Conservation (phyloP, 1,139 yeast genomes). For the Kodamaea fungicola region DNA sequence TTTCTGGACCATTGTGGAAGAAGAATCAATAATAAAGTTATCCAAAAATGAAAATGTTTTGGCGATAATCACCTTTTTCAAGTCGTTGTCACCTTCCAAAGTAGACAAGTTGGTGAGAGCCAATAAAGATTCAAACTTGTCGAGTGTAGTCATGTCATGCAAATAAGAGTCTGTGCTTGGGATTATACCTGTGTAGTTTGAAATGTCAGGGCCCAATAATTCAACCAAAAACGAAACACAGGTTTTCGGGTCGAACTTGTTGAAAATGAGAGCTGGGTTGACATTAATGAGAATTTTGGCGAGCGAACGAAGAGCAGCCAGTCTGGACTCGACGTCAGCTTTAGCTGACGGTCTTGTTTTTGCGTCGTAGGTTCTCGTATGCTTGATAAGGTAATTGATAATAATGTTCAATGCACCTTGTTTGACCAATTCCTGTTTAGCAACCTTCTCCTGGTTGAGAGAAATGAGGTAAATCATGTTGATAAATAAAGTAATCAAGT, state of each 20-base stretch:
- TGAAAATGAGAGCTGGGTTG: conserved; percentile 38
- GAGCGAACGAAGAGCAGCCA: conserved; percentile 32
- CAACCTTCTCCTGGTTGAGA: conserved; percentile 19
- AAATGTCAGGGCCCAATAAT: conserved; percentile 34
- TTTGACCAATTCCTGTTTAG: conserved; percentile 37
- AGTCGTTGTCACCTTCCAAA: conserved; percentile 18
- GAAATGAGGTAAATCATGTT: conserved; percentile 26
- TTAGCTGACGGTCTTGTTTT: conserved; percentile 3
- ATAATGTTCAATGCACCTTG: conserved; percentile 45
- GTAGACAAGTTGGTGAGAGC: conserved; percentile 49
- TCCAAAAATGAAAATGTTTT: conserved; percentile 31
- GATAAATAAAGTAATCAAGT: conserved; percentile 17
- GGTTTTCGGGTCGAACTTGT: conserved; percentile 37
- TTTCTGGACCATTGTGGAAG: conserved; percentile 35
- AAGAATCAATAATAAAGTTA: conserved; percentile 37
- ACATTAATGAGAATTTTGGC: conserved; percentile 44
- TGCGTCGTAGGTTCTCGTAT: conserved; percentile 20
- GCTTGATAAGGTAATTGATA: conserved; percentile 34
- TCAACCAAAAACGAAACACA: conserved; percentile 49
- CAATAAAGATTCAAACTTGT: conserved; percentile 41
- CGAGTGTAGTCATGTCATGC: conserved; percentile 30
- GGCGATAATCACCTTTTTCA: conserved; percentile 31
- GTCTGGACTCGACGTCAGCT: conserved; percentile 18
- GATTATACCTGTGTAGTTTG: conserved; percentile 14
- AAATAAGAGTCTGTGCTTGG: conserved; percentile 14